Conservation (phyloP, 192 early-diverging fungal genomes). For the Kickxella alabastrina region DNA sequence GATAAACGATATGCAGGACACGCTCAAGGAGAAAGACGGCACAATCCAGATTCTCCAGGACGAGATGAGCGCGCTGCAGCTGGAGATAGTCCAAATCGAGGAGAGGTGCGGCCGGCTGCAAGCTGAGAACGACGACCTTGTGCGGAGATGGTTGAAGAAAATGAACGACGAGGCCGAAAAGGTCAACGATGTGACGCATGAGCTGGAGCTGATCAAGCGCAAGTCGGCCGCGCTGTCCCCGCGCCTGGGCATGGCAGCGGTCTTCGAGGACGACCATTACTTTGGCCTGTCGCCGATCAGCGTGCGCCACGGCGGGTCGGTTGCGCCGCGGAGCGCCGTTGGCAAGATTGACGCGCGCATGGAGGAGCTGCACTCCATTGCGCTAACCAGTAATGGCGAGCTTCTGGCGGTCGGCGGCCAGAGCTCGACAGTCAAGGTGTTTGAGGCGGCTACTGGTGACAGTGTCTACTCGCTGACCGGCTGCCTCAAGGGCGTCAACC, state of each 20-base stretch:
- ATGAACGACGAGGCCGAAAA: constrained; percentile 85
- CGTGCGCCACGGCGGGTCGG: constrained; percentile 23
- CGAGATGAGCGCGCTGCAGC: constrained; percentile 82
- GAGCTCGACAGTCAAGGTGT: constrained; percentile 76
- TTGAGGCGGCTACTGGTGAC: constrained; percentile 71
- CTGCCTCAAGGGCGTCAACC: constrained; percentile 80
- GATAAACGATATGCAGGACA: constrained; percentile 26
- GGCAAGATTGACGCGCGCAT: constrained; percentile 45
- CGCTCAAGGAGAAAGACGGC: constrained; percentile 84
- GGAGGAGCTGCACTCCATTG: constrained; percentile 79
- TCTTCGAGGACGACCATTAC: constrained; percentile 36
- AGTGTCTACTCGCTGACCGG: constrained; percentile 65
- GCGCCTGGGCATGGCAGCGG: constrained; percentile 12
- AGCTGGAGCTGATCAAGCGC: constrained; percentile 71
- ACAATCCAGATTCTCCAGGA: constrained; percentile 92
- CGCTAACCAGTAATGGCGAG: constrained; percentile 62
- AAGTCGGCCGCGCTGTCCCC: constrained; percentile 39
- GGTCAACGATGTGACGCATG: constrained; percentile 90
- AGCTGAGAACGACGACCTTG: constrained; percentile 78
- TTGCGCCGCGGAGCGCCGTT: constrained; percentile 32
- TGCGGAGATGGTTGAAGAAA: constrained; percentile 89
- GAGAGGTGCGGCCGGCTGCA: constrained; percentile 64
- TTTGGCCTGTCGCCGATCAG: constrained; percentile 24
- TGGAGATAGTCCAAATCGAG: constrained; percentile 81
- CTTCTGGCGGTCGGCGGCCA: constrained; percentile 77